A percentile compares a stretch with the other conserved stretches of the same genome.
These are phyloP conservation scores for Dactylellina parvicollis DNA, from an alignment of 2,329 filamentous ascomycete genomes.

Conservation along the genomic window DNA sequence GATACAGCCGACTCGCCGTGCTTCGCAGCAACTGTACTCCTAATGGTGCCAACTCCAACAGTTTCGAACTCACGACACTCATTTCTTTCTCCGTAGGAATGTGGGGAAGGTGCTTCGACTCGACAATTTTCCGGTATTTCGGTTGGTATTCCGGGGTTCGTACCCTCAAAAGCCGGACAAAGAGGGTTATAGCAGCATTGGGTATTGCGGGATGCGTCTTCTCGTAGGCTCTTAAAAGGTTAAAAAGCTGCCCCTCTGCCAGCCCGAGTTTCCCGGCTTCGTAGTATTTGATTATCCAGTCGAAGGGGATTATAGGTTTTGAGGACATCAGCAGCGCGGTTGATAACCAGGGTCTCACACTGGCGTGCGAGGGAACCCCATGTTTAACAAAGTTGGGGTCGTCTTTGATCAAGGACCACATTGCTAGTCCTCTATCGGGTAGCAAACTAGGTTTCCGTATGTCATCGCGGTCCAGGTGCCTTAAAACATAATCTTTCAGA, in stretches of 20 bases:
- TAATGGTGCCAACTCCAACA: neutral
- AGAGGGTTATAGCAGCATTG: neutral
- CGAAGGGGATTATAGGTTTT: constrained; percentile 13
- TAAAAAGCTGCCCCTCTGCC: neutral
- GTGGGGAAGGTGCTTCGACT: too few relatives aligned
- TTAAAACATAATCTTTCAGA: constrained; percentile 2
- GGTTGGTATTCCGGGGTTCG: too few relatives aligned
- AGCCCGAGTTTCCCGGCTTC: neutral
- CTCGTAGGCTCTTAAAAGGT: constrained; percentile 6
- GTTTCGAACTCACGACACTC: neutral
- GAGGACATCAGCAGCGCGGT: constrained; percentile 30
- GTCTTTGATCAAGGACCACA: neutral
- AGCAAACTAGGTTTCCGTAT: too few relatives aligned
- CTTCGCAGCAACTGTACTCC: neutral
- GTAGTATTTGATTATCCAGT: constrained; percentile 4
- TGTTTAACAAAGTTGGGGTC: neutral
- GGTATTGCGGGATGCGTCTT: constrained; percentile 1
- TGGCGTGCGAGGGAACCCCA: neutral
- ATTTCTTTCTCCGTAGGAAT: too few relatives aligned
- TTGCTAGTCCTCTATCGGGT: neutral
- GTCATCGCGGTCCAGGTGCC: too few relatives aligned
- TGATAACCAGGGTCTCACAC: constrained; percentile 17
- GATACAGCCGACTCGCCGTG: neutral
- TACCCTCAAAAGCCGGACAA: too few relatives aligned
- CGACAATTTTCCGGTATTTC: too few relatives aligned